Evolutionary conservation across 2,329 filamentous ascomycete genomes (phyloP), one percentile per base, ranked within the genome.

Genomic region (Aaosphaeria arxii): DNA sequence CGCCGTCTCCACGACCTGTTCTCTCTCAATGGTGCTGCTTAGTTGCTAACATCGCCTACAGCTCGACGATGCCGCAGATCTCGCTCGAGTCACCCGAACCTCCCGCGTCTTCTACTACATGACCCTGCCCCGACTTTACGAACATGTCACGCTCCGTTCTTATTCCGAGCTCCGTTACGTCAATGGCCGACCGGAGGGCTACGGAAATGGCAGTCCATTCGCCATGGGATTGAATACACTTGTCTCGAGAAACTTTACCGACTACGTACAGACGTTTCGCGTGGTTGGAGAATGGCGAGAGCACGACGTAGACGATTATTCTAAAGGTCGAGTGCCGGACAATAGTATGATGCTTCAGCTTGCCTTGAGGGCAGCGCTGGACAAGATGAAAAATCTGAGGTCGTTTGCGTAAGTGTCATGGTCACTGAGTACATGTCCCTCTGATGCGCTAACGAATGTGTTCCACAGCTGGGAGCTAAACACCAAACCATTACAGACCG

Each of bases 51-150:
- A 24, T 24, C 17, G 17, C 17, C 30, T 44, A 4, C 57, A 83
- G 80, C 69, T 85, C 42, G 79, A 84, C 52, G 73, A 84, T 69
- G 71, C 75, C 40, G 77, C 68, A 50, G 82, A 85, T 59, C 75
- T 85, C 29, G 80, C 81, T 31, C 75, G 80, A 50, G 65, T 84
- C 45, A 83, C 81, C 53, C 75, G 81, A 48, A 83, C 82, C 44
- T 84, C 79, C 52, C 76, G 81, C 11, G 74, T 85, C 38, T 75
- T 85, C 56, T 82, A 84, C 56, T 86, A 85, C 69, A 84, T 86
- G 80, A 74, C 79, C 32, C 70, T 85, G 3, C 82, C 83, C 17
- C 80, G 79, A 48, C 75, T 86, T 38, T 86, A 85, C 66, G 74
- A 76, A 61, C 66, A 71, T 32, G 75, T 85, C 45, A 77, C 73